These are phyloP conservation scores for Venturia aucupariae DNA, from an alignment of 2,329 filamentous ascomycete genomes.

Conservation along the genomic window DNA sequence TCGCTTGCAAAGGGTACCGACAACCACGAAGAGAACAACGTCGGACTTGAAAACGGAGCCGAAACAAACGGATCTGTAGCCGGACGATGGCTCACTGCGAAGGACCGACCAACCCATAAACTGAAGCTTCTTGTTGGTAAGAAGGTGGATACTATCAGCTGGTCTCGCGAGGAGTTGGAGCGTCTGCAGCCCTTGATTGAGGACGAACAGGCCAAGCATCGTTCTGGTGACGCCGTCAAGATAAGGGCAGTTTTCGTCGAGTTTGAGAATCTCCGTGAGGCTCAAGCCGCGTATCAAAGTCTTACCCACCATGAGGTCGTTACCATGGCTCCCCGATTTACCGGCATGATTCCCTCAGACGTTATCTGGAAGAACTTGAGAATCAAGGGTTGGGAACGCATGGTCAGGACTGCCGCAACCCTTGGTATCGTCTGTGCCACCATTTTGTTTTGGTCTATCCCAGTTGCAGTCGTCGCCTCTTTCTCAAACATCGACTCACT, in stretches of 20 bases:
- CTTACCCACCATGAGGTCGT: constrained; percentile 79
- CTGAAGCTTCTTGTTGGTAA: constrained; percentile 34
- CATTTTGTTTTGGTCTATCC: constrained; percentile 79
- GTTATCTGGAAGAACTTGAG: constrained; percentile 80
- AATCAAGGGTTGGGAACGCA: constrained; percentile 78
- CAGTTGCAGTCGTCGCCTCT: constrained; percentile 68
- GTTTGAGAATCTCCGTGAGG: constrained; percentile 71
- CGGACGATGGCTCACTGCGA: constrained; percentile 35
- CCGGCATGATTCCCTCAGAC: constrained; percentile 72
- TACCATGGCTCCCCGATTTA: constrained; percentile 77
- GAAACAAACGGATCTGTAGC: constrained; percentile 32
- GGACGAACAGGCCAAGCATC: constrained; percentile 57
- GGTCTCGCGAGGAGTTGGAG: constrained; percentile 69
- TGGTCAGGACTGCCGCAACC: constrained; percentile 61
- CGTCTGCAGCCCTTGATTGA: constrained; percentile 65
- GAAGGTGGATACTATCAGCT: constrained; percentile 69
- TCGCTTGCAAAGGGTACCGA: constrained; percentile 47
- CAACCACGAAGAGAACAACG: constrained; percentile 24
- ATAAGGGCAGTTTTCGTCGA: constrained; percentile 82
- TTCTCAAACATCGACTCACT: constrained; percentile 78
- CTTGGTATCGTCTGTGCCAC: constrained; percentile 64
- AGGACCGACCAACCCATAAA: constrained; percentile 32
- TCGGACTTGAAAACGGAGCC: constrained; percentile 3
- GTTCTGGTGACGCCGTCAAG: constrained; percentile 47
- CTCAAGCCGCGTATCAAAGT: constrained; percentile 78